Percentiles rank a stretch among this genome's conserved stretches.
Evolutionary conservation across 139 green algal genomes (phyloP).

Genomic region (Trebouxia sp.): DNA sequence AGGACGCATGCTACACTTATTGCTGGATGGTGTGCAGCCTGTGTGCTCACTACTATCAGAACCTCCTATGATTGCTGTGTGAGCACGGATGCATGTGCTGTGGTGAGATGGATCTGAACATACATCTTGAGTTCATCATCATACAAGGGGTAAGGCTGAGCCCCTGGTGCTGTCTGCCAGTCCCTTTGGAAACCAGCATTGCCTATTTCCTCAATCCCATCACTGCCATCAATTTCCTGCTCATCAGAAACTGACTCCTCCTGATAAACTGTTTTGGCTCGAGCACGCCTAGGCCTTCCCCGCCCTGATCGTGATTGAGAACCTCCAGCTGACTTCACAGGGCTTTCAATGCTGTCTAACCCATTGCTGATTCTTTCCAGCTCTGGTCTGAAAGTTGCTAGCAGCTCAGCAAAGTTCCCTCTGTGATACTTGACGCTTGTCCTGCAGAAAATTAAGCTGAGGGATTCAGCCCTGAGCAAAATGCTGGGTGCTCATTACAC

Average conservation of each 20-base stretch:
- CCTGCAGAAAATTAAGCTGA: background rate
- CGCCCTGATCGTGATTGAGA: slow-evolving; percentile 3
- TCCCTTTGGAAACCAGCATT: background rate
- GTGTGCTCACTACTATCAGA: no score
- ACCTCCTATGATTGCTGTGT: no score
- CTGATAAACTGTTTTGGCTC: slow-evolving; percentile 1
- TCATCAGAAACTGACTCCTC: slow-evolving; percentile 19
- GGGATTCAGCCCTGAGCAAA: background rate
- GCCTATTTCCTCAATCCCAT: slow-evolving; percentile 7
- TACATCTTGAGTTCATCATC: background rate
- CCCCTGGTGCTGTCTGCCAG: background rate
- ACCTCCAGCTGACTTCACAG: slow-evolving; percentile 3
- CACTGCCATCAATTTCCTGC: background rate
- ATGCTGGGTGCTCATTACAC: background rate
- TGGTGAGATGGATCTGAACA: background rate
- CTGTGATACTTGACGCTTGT: slow-evolving; percentile 13
- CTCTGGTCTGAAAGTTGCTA: background rate
- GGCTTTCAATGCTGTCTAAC: slow-evolving; percentile 1
- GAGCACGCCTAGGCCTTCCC: background rate
- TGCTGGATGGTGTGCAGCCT: no score
- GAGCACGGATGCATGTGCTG: no score
- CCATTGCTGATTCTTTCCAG: slow-evolving; percentile 13
- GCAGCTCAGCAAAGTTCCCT: background rate
- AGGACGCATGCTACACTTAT: no score
- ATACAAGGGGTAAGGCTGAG: background rate